A percentile compares a stretch with the other conserved stretches of the same genome.
Conservation (phyloP, 2,329 filamentous ascomycete genomes). For the Sphaerostilbella broomeana region DNA sequence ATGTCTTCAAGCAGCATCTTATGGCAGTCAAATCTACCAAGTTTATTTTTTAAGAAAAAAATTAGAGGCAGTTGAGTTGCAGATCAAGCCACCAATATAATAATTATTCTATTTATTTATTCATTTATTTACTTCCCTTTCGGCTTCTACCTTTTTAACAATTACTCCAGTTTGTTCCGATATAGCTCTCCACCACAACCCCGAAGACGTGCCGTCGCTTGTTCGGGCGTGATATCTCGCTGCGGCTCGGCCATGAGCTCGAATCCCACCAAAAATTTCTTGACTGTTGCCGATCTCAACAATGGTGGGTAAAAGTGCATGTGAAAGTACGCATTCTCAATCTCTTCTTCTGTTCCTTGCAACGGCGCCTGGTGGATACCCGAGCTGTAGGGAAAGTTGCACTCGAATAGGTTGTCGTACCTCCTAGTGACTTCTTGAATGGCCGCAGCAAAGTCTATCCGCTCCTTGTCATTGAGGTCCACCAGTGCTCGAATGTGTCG, state of each 20-base stretch:
- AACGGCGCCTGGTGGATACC: conserved; percentile 94
- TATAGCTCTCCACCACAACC: conserved; percentile 78
- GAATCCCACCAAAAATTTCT: conserved; percentile 94
- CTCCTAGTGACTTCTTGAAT: conserved; percentile 82
- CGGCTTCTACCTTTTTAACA: no score
- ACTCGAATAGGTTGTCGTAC: conserved; percentile 97
- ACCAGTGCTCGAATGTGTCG: conserved; percentile 77
- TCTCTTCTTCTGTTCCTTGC: conserved; percentile 71
- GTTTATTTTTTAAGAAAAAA: no score
- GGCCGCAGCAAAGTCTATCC: conserved; percentile 67
- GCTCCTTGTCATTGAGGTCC: conserved; percentile 68
- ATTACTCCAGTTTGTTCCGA: conserved; percentile 46
- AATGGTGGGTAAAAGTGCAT: conserved; percentile 97
- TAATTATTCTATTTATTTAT: no score
- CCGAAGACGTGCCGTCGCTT: conserved; percentile 73
- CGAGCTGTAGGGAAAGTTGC: conserved; percentile 93
- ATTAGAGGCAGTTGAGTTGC: no score
- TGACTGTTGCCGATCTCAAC: conserved; percentile 83
- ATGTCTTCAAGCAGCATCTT: no score
- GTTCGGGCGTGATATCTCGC: conserved; percentile 94
- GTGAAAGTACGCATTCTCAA: conserved; percentile 84
- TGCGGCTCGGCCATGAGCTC: conserved; percentile 98
- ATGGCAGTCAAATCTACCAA: no score
- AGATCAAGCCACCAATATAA: no score
- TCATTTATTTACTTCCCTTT: no score